These are phyloP conservation scores for Malus asiatica DNA, from an alignment of 306 rosid genomes.

Conservation along the genomic window DNA sequence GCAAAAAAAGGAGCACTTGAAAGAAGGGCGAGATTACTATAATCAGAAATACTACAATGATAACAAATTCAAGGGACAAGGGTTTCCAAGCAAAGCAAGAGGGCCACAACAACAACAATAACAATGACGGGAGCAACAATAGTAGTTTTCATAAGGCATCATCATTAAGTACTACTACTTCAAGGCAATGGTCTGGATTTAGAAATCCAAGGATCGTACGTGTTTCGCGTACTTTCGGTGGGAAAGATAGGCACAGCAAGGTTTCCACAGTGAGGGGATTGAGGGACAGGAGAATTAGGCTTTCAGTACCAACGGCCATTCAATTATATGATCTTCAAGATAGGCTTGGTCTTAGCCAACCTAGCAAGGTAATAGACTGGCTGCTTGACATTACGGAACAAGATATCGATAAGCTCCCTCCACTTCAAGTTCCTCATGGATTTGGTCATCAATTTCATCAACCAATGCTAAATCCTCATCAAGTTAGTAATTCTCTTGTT, in stretches of 20 bases:
- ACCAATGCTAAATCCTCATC: slow-evolving; percentile 30
- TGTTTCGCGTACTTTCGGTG: slow-evolving; percentile 76
- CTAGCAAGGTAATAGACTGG: slow-evolving; percentile 93
- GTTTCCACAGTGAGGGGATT: slow-evolving; percentile 80
- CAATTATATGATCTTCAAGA: slow-evolving; percentile 83
- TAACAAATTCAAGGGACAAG: slow-evolving; percentile 45
- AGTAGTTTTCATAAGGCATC: slow-evolving; percentile 19
- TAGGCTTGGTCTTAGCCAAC: slow-evolving; percentile 64
- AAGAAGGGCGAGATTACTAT: neutral
- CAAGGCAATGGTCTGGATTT: slow-evolving; percentile 69
- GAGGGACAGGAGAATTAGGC: slow-evolving; percentile 73
- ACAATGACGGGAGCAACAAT: neutral
- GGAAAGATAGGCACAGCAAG: slow-evolving; percentile 95
- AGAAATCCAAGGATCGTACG: slow-evolving; percentile 82
- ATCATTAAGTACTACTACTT: slow-evolving; percentile 7
- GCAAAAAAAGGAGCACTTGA: neutral
- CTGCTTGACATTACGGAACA: slow-evolving; percentile 51
- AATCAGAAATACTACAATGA: slow-evolving; percentile 31
- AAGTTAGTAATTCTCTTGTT: neutral
- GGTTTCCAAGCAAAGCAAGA: slow-evolving; percentile 38
- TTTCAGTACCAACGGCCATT: slow-evolving; percentile 77
- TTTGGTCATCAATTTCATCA: slow-evolving; percentile 56
- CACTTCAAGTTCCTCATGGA: slow-evolving; percentile 59
- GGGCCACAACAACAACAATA: slow-evolving; percentile 5
- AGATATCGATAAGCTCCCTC: slow-evolving; percentile 83